A percentile compares a stretch with the other conserved stretches of the same genome.
phyloP scores from a whole-genome alignment of 2,329 filamentous ascomycete species.

The Graphium sp. region DNA sequence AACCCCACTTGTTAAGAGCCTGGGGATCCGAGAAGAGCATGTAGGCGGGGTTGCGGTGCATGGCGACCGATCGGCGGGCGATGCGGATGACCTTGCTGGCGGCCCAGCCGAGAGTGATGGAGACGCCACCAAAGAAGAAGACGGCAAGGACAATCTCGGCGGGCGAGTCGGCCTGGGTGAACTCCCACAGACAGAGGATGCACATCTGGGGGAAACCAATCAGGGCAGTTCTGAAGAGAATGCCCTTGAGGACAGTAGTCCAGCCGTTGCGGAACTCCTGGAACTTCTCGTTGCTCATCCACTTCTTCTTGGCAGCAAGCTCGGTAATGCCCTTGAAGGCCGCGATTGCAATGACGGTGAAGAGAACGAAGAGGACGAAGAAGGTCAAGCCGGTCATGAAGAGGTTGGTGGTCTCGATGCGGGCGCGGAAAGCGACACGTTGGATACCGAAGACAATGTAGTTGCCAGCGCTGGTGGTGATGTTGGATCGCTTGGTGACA shows the following conservation, averaged over 20 bases:
- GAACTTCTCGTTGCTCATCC: constrained; percentile 76
- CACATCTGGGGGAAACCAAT: constrained; percentile 87
- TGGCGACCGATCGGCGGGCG: constrained; percentile 69
- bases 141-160: constrained; percentile 77
- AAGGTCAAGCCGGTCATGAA: constrained; percentile 86
- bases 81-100: constrained; percentile 79
- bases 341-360: constrained; percentile 56
- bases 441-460: constrained; percentile 66
- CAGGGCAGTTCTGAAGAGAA: constrained; percentile 76
- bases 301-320: constrained; percentile 52
- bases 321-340: constrained; percentile 74
- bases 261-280: constrained; percentile 88
- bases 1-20: constrained; percentile 92
- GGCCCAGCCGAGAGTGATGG: constrained; percentile 66
- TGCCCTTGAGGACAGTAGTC: constrained; percentile 83
- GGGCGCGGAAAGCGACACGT: constrained; percentile 70
- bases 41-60: constrained; percentile 94
- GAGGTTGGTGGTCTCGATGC: constrained; percentile 79
- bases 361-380: constrained; percentile 68
- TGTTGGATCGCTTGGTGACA: constrained; percentile 36
- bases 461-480: constrained; percentile 33
- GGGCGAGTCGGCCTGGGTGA: constrained; percentile 69
- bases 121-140: constrained; percentile 74
- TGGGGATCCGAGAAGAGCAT: constrained; percentile 94
- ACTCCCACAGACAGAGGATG: constrained; percentile 85